phyloP scores from a whole-genome alignment of 345 rosid genomes.

The Pseudoturritis turrita region DNA sequence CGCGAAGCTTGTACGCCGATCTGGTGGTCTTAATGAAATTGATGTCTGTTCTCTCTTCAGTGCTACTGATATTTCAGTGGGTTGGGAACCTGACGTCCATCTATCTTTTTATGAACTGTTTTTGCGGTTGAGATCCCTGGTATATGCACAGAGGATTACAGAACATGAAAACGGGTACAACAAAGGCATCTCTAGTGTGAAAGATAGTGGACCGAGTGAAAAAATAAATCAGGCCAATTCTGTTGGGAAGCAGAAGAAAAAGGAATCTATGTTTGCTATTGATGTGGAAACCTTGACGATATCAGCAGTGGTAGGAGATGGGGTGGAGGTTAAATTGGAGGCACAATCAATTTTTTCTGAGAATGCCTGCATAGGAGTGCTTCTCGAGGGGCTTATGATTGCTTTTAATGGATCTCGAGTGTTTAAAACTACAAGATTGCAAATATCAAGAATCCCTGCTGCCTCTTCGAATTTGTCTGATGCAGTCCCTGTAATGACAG shows the following conservation, averaged over 20 bases:
- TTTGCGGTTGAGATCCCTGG: constrained; percentile 59
- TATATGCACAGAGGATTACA: constrained; percentile 54
- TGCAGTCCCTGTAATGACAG: constrained; percentile 38
- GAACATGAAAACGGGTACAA: constrained; percentile 31
- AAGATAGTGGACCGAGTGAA: constrained; percentile 43
- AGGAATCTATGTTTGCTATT: constrained; percentile 89
- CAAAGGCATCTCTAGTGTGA: constrained; percentile 40
- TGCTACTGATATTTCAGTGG: constrained; percentile 71
- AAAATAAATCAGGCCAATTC: constrained; percentile 36
- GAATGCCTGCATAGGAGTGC: constrained; percentile 90
- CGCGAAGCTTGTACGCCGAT: constrained; percentile 80
- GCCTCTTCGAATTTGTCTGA: constrained; percentile 48
- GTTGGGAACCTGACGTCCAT: constrained; percentile 97
- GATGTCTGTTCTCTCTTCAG: constrained; percentile 91
- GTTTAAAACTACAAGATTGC: constrained; percentile 84
- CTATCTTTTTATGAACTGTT: constrained; percentile 70
- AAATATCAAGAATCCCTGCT: constrained; percentile 84
- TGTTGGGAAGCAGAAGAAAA: constrained; percentile 61
- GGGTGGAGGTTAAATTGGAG: constrained; percentile 72
- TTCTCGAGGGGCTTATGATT: constrained; percentile 83
- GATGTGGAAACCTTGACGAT: constrained; percentile 79
- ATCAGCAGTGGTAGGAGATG: constrained; percentile 91
- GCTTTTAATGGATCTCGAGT: constrained; percentile 70
- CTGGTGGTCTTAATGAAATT: constrained; percentile 85
- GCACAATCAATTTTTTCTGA: constrained; percentile 97